Evolutionary conservation across 2,329 filamentous ascomycete genomes (phyloP).

Genomic region (Colletotrichum tropicicola): DNA sequence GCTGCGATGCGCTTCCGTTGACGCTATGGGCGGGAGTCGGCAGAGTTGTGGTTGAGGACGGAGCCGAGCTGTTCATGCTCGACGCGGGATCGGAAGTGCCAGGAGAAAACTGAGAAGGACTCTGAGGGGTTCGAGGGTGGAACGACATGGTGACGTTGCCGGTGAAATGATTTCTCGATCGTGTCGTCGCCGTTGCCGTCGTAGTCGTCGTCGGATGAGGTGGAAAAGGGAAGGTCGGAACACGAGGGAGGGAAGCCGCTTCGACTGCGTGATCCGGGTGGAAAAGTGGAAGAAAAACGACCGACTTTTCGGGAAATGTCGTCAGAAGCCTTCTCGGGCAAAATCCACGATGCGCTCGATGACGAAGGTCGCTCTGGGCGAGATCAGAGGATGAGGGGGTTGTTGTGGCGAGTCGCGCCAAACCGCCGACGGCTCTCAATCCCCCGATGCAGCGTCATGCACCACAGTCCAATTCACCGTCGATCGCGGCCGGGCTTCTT

Average conservation of each 20-base stretch:
- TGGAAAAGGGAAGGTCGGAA: constrained; percentile 20
- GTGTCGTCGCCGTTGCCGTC: constrained; percentile 19
- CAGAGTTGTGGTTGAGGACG: constrained; percentile 60
- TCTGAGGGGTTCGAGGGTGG: constrained; percentile 74
- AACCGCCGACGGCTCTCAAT: constrained; percentile 47
- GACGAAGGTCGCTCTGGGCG: constrained; percentile 19
- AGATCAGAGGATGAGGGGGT: constrained; percentile 35
- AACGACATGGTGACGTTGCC: constrained; percentile 66
- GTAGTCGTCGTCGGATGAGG: constrained; percentile 47
- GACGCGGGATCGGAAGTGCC: constrained; percentile 60
- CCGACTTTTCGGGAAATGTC: constrained; percentile 8
- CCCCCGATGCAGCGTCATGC: constrained; percentile 45
- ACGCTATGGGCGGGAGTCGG: constrained; percentile 72
- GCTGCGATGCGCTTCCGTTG: constrained; percentile 60
- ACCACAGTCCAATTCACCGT: constrained; percentile 31
- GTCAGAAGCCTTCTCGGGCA: constrained; percentile 13
- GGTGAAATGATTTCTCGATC: constrained; percentile 33
- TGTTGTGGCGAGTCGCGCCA: constrained; percentile 47
- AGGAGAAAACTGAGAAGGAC: constrained; percentile 69
- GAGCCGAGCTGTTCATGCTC: constrained; percentile 61
- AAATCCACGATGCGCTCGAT: constrained; percentile 34
- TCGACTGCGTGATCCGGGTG: constrained; percentile 17
- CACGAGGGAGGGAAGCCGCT: constrained; percentile 16
- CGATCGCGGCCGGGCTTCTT: constrained; percentile 10
- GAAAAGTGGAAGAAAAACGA: constrained; percentile 24